Evolutionary conservation across 768 basidiomycete species (phyloP).

Genomic region (Fomitopsis pulvina): DNA sequence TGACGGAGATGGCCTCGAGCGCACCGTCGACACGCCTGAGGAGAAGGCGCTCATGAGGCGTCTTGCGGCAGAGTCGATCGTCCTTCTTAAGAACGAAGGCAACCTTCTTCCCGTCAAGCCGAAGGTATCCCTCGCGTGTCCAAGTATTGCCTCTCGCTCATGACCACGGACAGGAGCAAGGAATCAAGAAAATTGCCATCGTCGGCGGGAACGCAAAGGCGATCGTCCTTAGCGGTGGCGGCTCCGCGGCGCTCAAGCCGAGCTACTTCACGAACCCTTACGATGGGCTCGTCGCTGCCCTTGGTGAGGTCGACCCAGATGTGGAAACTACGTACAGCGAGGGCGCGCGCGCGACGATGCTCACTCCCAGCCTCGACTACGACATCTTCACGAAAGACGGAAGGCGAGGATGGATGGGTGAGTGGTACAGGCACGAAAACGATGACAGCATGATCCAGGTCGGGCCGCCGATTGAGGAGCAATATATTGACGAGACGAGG

Average conservation of each 20-base stretch:
- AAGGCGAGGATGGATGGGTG: conserved; percentile 59
- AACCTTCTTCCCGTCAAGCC: conserved; percentile 47
- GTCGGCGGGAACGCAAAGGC: conserved; percentile 71
- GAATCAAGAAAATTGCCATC: conserved; percentile 64
- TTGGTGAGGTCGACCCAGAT: conserved; percentile 32
- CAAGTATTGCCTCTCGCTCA: not conserved
- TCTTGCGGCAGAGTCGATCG: conserved; percentile 65
- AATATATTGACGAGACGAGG: conserved; percentile 23
- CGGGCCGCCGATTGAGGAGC: conserved; percentile 27
- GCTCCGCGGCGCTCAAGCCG: conserved; percentile 65
- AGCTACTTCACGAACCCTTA: conserved; percentile 75
- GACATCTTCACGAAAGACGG: conserved; percentile 54
- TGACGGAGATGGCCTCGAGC: conserved; percentile 65
- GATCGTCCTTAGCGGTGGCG: conserved; percentile 57
- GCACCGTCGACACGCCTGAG: conserved; percentile 52
- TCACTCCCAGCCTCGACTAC: conserved; percentile 61
- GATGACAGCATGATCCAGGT: conserved; percentile 50
- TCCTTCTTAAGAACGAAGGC: conserved; percentile 66
- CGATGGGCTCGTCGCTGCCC: conserved; percentile 62
- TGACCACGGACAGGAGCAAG: conserved; percentile 15
- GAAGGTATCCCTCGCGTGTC: conserved; percentile 6
- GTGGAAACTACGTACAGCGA: conserved; percentile 60
- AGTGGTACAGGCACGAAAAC: conserved; percentile 51
- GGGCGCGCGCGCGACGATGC: conserved; percentile 62
- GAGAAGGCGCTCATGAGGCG: conserved; percentile 58